phyloP scores from a whole-genome alignment of 139 green algal genomes.

The Auxenochlorella pyrenoidosa region DNA sequence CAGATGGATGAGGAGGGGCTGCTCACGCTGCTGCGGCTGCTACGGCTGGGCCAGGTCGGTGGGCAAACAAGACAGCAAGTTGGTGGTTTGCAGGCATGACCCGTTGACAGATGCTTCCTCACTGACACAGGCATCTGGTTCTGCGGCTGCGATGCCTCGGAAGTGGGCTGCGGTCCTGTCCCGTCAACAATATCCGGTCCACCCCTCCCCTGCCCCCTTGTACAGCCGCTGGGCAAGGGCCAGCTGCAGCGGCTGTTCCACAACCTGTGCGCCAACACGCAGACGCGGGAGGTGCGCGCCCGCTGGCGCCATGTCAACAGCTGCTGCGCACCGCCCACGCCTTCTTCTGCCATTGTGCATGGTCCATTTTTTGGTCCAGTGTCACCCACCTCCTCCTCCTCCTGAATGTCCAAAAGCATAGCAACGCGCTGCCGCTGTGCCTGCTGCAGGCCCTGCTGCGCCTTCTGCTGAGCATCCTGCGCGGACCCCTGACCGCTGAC shows the following conservation, averaged over 20 bases:
- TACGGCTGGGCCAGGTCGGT: constrained; percentile 53
- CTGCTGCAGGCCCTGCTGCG: constrained; percentile 43
- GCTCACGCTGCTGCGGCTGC: constrained; percentile 71
- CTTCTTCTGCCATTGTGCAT: not conserved
- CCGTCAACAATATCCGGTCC: too few species aligned
- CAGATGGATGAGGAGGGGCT: constrained; percentile 78
- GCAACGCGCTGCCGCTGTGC: not conserved
- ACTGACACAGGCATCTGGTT: too few species aligned
- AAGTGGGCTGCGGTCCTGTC: too few species aligned
- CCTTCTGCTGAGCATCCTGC: constrained; percentile 76
- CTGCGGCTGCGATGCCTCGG: too few species aligned
- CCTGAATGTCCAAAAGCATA: too few species aligned
- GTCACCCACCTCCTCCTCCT: too few species aligned
- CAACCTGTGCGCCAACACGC: constrained; percentile 80
- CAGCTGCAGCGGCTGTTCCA: constrained; percentile 82
- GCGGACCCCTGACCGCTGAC: constrained; percentile 44
- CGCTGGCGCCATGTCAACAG: too few species aligned
- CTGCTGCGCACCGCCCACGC: not conserved
- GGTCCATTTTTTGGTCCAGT: not conserved
- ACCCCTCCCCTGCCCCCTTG: too few species aligned
- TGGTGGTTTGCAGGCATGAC: too few species aligned
- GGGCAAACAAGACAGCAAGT: too few species aligned
- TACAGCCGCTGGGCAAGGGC: constrained; percentile 61
- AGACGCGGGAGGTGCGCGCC: constrained; percentile 27
- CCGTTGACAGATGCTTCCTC: too few species aligned